Percentiles rank a stretch among this genome's conserved stretches.
phyloP scores from a whole-genome alignment of 2,329 filamentous ascomycete genomes.

The Macrophomina tecta region DNA sequence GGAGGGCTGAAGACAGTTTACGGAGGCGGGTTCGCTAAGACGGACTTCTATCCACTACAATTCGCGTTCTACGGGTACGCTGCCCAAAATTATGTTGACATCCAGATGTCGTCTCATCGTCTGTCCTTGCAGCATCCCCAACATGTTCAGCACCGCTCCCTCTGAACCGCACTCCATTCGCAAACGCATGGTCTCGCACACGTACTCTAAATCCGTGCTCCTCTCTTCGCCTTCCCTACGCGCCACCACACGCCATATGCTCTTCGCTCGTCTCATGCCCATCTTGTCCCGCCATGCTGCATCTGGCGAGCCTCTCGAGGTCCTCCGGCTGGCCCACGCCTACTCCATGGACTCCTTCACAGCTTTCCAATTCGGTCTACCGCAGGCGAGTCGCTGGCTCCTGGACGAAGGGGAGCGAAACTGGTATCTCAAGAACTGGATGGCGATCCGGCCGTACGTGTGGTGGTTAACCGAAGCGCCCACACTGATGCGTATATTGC shows the following conservation, averaged over 20 bases:
- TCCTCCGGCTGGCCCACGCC: slow-evolving; percentile 65
- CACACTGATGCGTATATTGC: slow-evolving; percentile 58
- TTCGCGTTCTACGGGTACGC: not conserved
- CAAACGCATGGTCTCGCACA: slow-evolving; percentile 79
- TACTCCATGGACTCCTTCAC: slow-evolving; percentile 80
- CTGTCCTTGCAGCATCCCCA: slow-evolving; percentile 50
- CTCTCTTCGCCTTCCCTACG: slow-evolving; percentile 65
- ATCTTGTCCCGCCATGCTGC: slow-evolving; percentile 43
- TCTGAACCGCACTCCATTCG: slow-evolving; percentile 70
- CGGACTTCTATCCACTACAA: not conserved
- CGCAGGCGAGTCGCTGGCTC: slow-evolving; percentile 68
- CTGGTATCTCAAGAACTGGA: slow-evolving; percentile 69
- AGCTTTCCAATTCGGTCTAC: slow-evolving; percentile 74
- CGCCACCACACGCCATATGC: slow-evolving; percentile 62
- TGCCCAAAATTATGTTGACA: not conserved
- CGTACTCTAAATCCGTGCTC: slow-evolving; percentile 81
- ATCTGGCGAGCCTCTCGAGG: slow-evolving; percentile 38
- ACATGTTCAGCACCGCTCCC: slow-evolving; percentile 74
- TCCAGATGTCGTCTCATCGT: not conserved
- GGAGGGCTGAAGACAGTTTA: slow-evolving; percentile 72
- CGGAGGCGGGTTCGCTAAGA: slow-evolving; percentile 57
- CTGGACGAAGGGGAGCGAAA: slow-evolving; percentile 60
- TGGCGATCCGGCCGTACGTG: slow-evolving; percentile 58
- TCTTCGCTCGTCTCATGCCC: slow-evolving; percentile 69
- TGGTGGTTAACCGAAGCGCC: slow-evolving; percentile 75